Conservation (phyloP, 1,139 yeast genomes). For the Pichiaceae sp. region DNA sequence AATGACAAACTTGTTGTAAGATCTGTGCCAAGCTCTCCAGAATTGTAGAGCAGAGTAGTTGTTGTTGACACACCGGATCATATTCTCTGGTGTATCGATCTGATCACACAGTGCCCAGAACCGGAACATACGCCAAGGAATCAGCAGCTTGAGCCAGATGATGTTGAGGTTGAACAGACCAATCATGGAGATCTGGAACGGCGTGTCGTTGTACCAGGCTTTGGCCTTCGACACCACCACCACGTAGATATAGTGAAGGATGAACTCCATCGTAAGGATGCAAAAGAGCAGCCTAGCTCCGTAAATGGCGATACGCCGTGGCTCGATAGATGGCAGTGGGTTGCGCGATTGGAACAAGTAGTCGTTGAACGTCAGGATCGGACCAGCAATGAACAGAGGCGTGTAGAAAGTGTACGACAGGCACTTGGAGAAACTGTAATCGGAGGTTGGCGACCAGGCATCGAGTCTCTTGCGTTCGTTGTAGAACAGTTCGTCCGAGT, state of each 20-base stretch:
- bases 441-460: conserved; percentile 52
- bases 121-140: conserved; percentile 95
- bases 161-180: conserved; percentile 84
- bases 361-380: conserved; percentile 87
- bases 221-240: conserved; percentile 84
- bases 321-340: conserved; percentile 43
- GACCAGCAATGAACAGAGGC: conserved; percentile 93
- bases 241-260: conserved; percentile 83
- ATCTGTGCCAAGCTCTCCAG: conserved; percentile 99
- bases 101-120: conserved; percentile 88
- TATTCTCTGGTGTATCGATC: conserved; percentile 95
- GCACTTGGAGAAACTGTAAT: conserved; percentile 57
- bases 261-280: conserved; percentile 76
- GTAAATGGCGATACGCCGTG: conserved; percentile 49
- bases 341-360: conserved; percentile 62
- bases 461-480: conserved; percentile 63
- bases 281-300: conserved; percentile 64
- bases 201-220: conserved; percentile 87
- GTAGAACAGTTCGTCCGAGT: conserved; percentile 15
- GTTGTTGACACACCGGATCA: conserved; percentile 93
- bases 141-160: conserved; percentile 84
- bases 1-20: conserved; percentile 83
- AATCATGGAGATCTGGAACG: conserved; percentile 91
- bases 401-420: conserved; percentile 74
- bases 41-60: conserved; percentile 88